These are phyloP conservation scores for Hypoxylon intermedium DNA, from an alignment of 495 filamentous ascomycete genomes.

Conservation along the genomic window DNA sequence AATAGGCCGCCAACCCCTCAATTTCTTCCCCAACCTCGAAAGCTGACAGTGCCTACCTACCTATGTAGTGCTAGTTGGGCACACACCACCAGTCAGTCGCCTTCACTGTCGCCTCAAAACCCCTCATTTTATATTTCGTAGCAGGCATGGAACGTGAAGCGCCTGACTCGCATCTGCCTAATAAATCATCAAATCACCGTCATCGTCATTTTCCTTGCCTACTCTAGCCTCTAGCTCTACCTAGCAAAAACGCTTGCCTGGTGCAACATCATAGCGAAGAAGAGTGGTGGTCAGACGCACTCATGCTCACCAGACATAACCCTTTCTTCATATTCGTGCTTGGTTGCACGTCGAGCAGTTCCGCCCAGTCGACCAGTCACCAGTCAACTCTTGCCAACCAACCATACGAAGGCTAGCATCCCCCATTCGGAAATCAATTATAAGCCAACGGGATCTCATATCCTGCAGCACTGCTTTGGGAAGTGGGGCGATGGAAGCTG, in stretches of 20 bases:
- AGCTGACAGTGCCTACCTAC: not conserved
- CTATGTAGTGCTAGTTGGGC: not conserved
- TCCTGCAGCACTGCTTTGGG: conserved; percentile 25
- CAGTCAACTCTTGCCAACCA: conserved; percentile 10
- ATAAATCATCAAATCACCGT: not conserved
- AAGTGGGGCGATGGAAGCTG: conserved; percentile 35
- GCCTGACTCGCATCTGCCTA: conserved; percentile 30
- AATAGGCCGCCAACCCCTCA: not conserved
- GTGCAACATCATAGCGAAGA: conserved; percentile 24
- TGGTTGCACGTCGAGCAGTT: conserved; percentile 2
- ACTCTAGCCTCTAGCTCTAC: not conserved
- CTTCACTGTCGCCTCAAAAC: not conserved
- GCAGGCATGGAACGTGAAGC: not conserved
- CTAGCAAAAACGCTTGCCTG: not conserved
- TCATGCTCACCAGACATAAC: not conserved
- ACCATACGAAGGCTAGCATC: conserved; percentile 16
- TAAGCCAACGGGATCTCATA: conserved; percentile 30
- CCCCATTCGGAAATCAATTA: conserved; percentile 36
- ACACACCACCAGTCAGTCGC: not conserved
- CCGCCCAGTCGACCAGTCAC: conserved; percentile 15
- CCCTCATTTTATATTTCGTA: too few species aligned
- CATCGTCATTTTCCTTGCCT: not conserved
- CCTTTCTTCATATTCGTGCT: conserved; percentile 10
- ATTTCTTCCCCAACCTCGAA: conserved; percentile 2
- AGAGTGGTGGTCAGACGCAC: too few species aligned